A percentile compares a stretch with the other conserved stretches of the same genome.
phyloP scores from a whole-genome alignment of 2,329 filamentous ascomycete species.

The Penicillium italicum region DNA sequence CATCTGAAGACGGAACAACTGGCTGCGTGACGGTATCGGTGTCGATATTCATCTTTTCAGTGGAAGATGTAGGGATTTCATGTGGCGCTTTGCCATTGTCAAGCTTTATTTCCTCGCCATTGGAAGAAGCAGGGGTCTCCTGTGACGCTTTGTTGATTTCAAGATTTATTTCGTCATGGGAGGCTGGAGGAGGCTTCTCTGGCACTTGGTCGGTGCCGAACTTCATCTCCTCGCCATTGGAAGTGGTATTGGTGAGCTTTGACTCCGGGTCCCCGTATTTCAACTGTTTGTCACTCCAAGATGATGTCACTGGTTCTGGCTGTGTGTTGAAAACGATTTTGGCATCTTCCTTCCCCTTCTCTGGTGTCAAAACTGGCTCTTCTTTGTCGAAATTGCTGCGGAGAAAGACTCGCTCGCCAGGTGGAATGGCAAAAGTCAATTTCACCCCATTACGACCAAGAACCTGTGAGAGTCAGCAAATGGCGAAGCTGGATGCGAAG shows the following conservation, averaged over 20 bases:
- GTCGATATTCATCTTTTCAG: not conserved
- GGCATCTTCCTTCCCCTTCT: not conserved
- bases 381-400: slow-evolving; percentile 4
- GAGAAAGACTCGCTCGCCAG: slow-evolving; percentile 37
- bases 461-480: slow-evolving; percentile 27
- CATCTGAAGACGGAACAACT: not conserved
- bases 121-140: not conserved
- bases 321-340: not conserved
- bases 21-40: not conserved
- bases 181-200: not conserved
- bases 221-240: not conserved
- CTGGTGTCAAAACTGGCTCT: not conserved
- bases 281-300: not conserved
- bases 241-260: not conserved
- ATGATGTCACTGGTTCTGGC: not conserved
- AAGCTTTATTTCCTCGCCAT: not conserved
- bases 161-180: not conserved
- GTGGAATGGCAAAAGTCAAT: slow-evolving; percentile 40
- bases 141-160: not conserved
- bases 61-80: not conserved
- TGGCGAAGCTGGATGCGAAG: not conserved
- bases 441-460: slow-evolving; percentile 30
- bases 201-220: not conserved
- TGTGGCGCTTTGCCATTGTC: not conserved
- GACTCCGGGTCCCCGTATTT: not conserved